A percentile compares a stretch with the other conserved stretches of the same genome.
These are phyloP conservation scores for Allomyces macrogynus DNA, from an alignment of 192 early-diverging fungal species.

Conservation along the genomic window DNA sequence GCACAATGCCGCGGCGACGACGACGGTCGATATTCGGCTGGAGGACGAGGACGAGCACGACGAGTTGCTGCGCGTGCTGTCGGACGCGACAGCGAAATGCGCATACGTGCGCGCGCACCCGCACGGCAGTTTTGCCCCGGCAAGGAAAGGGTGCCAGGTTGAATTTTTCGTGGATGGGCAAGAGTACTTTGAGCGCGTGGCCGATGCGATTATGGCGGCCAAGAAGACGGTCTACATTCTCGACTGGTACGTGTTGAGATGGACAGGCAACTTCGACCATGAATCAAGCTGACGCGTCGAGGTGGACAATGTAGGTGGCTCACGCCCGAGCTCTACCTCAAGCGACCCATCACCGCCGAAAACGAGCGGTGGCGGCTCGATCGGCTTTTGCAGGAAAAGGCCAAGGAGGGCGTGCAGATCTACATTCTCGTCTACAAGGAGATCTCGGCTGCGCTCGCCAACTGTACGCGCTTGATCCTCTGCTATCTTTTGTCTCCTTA, in stretches of 20 bases:
- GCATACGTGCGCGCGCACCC: not conserved
- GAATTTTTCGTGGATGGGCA: not conserved
- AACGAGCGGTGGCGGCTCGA: constrained; percentile 67
- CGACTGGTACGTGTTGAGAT: not conserved
- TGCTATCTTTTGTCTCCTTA: too few relatives aligned
- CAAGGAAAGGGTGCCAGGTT: not conserved
- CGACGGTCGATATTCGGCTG: not conserved
- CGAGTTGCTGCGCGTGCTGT: not conserved
- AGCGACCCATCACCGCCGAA: constrained; percentile 26
- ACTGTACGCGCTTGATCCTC: constrained; percentile 27
- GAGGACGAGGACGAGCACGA: not conserved
- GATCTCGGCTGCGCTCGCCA: constrained; percentile 49
- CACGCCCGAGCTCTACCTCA: not conserved
- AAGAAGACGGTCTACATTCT: not conserved
- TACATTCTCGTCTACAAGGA: constrained; percentile 74
- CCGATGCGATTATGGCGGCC: not conserved
- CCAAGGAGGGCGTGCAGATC: constrained; percentile 61
- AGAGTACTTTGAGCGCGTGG: not conserved
- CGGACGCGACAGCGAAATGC: not conserved
- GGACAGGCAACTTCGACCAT: too few relatives aligned
- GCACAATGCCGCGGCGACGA: not conserved
- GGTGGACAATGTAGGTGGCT: not conserved
- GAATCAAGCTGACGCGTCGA: too few relatives aligned
- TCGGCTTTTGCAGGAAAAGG: constrained; percentile 40
- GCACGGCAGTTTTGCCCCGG: not conserved